Evolutionary conservation across 164 flowering plant genomes (phyloP), one percentile per base, ranked within the genome.

Genomic region (Vitis amurensis): DNA sequence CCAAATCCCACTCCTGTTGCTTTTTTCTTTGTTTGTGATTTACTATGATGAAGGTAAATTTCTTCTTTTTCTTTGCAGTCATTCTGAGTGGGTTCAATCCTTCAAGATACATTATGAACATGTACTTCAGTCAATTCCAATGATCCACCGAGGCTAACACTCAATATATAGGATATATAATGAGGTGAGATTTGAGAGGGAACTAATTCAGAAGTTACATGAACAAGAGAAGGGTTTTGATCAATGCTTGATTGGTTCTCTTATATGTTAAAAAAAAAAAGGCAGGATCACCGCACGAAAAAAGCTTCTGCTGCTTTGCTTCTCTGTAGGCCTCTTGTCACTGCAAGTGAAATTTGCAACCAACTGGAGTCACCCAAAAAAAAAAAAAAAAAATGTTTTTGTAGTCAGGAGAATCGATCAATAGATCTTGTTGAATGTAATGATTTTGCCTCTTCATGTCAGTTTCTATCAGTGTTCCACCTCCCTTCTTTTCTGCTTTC

Each of bases 41-140:
- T 57, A 23, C 37, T 16, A 29, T 29, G 30, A 52, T n/a, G 1
- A 9, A 31, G 56, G 55, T 15, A 14, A 27, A 37, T n/a, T 53
- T 65, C 12, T 14, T 8, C 7, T 53, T 56, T 69, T 71, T 13
- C 14, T 65, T 77, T 84, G 88, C 89, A 95, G 99, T 91, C 73
- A 88, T 88, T 60, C 77, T 96, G 73, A 84, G 84, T 52, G 97
- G 98, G 77, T 96, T 96, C 86, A 96, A 88, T 71, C 99, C 99
- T n/a, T 86, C 99, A 71, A 93, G 97, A 91, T 92, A 87, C 55
- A 68, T 88, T 16, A 81, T 96, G 97, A 88, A 86, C 80, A 79
- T 91, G 61, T 91, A 91, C 83, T 96, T 96, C 79, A 86, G 97
- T 68, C 88, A 78, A 64, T 58, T 70, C 17, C 61, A 15, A 15